phyloP scores from a whole-genome alignment of 2,329 filamentous ascomycete genomes.

The Fusarium concolor region DNA sequence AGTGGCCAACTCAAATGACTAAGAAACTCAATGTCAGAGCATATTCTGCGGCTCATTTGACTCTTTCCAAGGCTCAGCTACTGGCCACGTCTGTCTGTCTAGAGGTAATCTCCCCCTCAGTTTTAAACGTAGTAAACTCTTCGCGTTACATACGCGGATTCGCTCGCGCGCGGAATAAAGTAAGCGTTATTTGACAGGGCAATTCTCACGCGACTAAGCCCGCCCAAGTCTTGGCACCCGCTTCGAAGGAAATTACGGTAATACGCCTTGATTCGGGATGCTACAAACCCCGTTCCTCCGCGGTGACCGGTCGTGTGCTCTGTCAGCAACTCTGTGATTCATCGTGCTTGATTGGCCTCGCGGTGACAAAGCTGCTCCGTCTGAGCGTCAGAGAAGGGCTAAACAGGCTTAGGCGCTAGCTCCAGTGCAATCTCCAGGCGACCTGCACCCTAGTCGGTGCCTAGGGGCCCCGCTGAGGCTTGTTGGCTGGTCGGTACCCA shows the following conservation, averaged over 20 bases:
- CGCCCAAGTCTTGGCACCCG: conserved; percentile 38
- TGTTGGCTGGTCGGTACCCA: conserved; percentile 40
- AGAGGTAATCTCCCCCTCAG: conserved; percentile 4
- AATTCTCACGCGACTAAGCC: conserved; percentile 41
- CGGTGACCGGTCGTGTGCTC: conserved; percentile 23
- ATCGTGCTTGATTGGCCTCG: conserved; percentile 31
- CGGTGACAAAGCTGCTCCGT: conserved; percentile 30
- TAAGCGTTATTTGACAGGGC: conserved; percentile 26
- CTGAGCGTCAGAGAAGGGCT: conserved; percentile 39
- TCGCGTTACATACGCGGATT: conserved; percentile 24
- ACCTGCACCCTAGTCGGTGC: conserved; percentile 25
- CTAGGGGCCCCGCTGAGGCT: conserved; percentile 38
- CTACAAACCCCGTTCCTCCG: conserved; percentile 45
- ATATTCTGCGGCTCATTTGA: conserved; percentile 4
- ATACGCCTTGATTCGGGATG: conserved; percentile 43
- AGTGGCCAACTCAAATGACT: conserved; percentile 21
- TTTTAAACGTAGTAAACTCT: conserved; percentile 21
- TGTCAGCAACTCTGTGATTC: conserved; percentile 41
- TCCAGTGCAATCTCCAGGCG: conserved; percentile 45
- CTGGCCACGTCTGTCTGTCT: conserved; percentile 6
- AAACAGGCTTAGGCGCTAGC: conserved; percentile 39
- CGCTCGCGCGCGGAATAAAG: neutral
- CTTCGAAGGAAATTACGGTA: conserved; percentile 45
- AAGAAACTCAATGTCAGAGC: conserved; percentile 5
- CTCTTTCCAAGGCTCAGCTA: conserved; percentile 16